Evolutionary conservation across 2,329 filamentous ascomycete genomes (phyloP).

Genomic region (Verticillium zaregamsianum): DNA sequence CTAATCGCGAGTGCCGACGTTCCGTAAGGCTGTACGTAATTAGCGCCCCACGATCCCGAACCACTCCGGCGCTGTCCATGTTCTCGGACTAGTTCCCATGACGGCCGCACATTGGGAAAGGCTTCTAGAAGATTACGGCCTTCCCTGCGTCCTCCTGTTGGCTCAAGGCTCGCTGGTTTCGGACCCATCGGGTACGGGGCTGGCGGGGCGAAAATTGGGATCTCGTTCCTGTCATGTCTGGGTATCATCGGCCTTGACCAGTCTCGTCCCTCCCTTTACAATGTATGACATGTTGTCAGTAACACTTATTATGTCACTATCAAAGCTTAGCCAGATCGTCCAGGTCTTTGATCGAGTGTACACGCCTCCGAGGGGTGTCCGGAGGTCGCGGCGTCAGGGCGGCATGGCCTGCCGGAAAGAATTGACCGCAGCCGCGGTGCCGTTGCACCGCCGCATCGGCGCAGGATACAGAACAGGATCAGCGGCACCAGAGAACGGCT

Average conservation of each 20-base stretch:
- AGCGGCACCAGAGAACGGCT: not conserved
- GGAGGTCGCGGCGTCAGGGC: not conserved
- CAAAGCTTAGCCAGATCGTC: not conserved
- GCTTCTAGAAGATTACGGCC: not conserved
- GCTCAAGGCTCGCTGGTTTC: not conserved
- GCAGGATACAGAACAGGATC: not conserved
- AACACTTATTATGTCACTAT: not conserved
- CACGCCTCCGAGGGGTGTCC: not conserved
- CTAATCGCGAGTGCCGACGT: not conserved
- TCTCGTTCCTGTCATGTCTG: not conserved
- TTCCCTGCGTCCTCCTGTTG: not conserved
- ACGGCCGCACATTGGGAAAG: not conserved
- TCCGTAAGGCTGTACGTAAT: not conserved
- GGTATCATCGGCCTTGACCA: not conserved
- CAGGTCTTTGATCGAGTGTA: not conserved
- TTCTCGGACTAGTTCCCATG: not conserved
- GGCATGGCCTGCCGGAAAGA: not conserved
- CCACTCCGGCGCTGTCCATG: not conserved
- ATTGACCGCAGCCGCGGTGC: not conserved
- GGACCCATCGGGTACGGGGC: not conserved
- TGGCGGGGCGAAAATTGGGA: not conserved
- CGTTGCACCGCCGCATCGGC: not conserved
- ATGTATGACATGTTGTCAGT: not conserved
- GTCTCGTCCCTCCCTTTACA: not conserved
- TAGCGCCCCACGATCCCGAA: not conserved